These are phyloP conservation scores for Grosmannia serpens DNA, from an alignment of 2,329 filamentous ascomycete species.

Conservation along the genomic window DNA sequence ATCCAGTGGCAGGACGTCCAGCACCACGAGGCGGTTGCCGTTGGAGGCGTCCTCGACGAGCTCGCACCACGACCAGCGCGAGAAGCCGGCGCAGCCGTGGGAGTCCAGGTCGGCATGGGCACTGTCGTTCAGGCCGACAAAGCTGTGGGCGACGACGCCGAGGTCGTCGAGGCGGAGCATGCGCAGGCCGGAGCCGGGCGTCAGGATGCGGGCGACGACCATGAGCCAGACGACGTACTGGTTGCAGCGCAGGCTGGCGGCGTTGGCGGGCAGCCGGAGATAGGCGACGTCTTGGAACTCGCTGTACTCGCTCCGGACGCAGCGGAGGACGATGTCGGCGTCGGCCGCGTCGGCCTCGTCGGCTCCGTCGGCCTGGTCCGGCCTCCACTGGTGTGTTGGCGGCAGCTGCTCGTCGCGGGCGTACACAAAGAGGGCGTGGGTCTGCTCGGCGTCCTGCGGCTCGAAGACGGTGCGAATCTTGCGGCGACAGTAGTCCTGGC, in stretches of 20 bases:
- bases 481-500: neutral
- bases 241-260: neutral
- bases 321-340: neutral
- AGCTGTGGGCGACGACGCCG: neutral
- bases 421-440: conserved; percentile 4
- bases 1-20: neutral
- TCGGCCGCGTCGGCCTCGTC: neutral
- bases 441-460: neutral
- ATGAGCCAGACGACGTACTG: conserved; percentile 3
- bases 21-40: neutral
- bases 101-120: neutral
- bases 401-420: neutral
- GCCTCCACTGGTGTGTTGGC: neutral
- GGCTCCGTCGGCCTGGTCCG: neutral
- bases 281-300: conserved; percentile 4
- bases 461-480: neutral
- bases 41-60: neutral
- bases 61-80: neutral
- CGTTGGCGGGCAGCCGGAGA: conserved; percentile 2
- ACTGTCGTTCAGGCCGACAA: neutral
- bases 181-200: conserved; percentile 7
- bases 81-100: conserved; percentile 2
- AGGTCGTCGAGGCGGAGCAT: neutral
- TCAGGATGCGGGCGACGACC: conserved; percentile 8
- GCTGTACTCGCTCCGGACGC: neutral